Percentiles rank a stretch among this genome's conserved stretches.
These are phyloP conservation scores for Fusarium drepaniforme DNA, from an alignment of 2,329 filamentous ascomycete species.

Conservation along the genomic window DNA sequence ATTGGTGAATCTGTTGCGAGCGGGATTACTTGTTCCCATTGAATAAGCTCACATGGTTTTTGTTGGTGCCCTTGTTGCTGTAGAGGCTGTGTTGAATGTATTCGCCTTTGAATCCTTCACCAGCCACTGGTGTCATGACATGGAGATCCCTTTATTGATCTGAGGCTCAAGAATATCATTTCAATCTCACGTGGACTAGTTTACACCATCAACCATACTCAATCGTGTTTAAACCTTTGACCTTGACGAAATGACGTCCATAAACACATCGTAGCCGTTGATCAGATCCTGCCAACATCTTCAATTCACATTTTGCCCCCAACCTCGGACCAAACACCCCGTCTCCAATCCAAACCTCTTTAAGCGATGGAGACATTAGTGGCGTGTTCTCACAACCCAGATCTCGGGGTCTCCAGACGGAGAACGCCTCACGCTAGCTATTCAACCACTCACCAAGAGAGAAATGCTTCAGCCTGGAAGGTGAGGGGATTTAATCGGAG, in stretches of 20 bases:
- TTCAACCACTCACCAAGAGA: background rate
- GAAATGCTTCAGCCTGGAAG: slow-evolving; percentile 14
- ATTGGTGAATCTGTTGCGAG: slow-evolving; percentile 3
- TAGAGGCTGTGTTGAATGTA: background rate
- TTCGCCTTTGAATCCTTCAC: background rate
- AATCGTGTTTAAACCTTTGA: background rate
- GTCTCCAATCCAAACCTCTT: background rate
- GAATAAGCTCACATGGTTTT: slow-evolving; percentile 24
- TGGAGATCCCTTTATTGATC: background rate
- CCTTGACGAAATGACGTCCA: background rate
- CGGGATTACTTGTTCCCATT: slow-evolving; percentile 10
- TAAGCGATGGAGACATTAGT: background rate
- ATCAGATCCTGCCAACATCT: background rate
- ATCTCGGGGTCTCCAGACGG: background rate
- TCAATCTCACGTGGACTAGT: background rate
- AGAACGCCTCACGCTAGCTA: background rate
- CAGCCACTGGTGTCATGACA: background rate
- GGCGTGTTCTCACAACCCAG: background rate
- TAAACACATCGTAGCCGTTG: background rate
- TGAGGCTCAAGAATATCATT: background rate
- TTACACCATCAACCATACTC: background rate
- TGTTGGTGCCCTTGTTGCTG: background rate
- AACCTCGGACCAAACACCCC: background rate
- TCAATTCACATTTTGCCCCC: background rate
- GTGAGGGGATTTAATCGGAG: background rate